A percentile compares a stretch with the other conserved stretches of the same genome.
Evolutionary conservation across 2,329 filamentous ascomycete genomes (phyloP).

Genomic region (Aspergillus ochraceoroseus): DNA sequence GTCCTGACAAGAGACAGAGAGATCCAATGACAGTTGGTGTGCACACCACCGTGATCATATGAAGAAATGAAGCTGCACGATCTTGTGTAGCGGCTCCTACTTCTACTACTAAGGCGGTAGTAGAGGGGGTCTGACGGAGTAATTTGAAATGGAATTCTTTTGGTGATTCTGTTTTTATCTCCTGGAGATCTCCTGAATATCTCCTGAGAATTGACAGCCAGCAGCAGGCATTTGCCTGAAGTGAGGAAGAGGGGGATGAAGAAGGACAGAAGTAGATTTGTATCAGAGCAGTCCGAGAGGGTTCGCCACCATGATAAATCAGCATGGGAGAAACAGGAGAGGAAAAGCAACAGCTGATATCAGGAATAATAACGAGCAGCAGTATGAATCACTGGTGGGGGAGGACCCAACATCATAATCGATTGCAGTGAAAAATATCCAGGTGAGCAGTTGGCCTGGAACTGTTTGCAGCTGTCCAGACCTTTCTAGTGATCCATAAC

Average conservation of each 20-base stretch:
- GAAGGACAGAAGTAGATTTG: constrained; percentile 16
- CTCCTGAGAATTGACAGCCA: background rate
- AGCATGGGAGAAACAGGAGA: constrained; percentile 2
- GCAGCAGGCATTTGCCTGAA: background rate
- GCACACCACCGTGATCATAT: constrained; percentile 18
- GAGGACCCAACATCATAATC: background rate
- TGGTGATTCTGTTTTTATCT: background rate
- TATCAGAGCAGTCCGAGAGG: constrained; percentile 14
- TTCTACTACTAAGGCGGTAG: too few species aligned
- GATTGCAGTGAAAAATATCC: background rate
- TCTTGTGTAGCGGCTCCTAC: constrained; percentile 18
- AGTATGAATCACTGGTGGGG: constrained; percentile 10
- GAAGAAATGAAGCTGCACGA: constrained; percentile 17
- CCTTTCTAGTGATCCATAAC: constrained; percentile 9
- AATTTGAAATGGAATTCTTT: constrained; percentile 10
- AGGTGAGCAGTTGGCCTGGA: too few species aligned
- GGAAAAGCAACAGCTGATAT: constrained; percentile 7
- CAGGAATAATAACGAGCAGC: background rate
- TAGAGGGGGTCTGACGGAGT: constrained; percentile 6
- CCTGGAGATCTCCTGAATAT: too few species aligned
- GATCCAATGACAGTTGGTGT: constrained; percentile 13
- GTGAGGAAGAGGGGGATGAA: constrained; percentile 7
- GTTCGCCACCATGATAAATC: constrained; percentile 14
- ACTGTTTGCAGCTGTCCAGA: background rate
- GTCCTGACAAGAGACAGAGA: constrained; percentile 14